Base-by-base conservation (phyloP, 768 basidiomycete species). In the Kondoa malvinella region DNA sequence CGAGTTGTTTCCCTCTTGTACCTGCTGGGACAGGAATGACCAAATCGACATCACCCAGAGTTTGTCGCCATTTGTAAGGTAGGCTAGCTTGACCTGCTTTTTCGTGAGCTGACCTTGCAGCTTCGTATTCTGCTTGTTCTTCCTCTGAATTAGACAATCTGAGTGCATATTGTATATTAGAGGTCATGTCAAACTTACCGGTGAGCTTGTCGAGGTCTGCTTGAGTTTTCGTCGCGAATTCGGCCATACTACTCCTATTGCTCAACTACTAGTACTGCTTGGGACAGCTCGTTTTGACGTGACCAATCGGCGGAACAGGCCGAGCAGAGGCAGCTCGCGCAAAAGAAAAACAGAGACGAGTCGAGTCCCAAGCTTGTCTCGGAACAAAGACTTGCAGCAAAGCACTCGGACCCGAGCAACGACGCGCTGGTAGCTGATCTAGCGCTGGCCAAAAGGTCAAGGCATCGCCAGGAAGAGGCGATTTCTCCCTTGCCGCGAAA, bases 31-130 rank as follows among this genome's bases (percentile, higher is more conserved):
- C 86, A 4, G 88, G 86, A 12, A 96, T 80, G 15, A 82, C 80
- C 65, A 99, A 78, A 70, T 94, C 88, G 26, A 95, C 83, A 66
- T 95, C 91, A 16, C 83, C 84, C 4, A 99, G 81, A 73, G 91
- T 85, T 76, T 99, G 95, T 60, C 78, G 85, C 95, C 95, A 99
- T 66, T 77, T 80, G 77, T 94, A 97, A 3, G 95, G 95, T 70
- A 99, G 68, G 26, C 40, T 26, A 14, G 58, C 58, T 31, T 60
- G 58, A 25, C 30, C 58, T 12, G n/a, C 58, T 8, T 60, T 14
- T 31, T 60, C 58, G 14, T 60, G n/a, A 12, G 58, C 12, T 31
- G 12, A 4, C 27, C 30, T 60, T 31, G n/a, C 25, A 31, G 58
- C 58, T 26, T 60, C 58, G 27, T 60, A 60, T 31, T 60, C 25